Evolutionary conservation across 2,329 filamentous ascomycete species (phyloP).

Genomic region (Rhynchosporium agropyri): DNA sequence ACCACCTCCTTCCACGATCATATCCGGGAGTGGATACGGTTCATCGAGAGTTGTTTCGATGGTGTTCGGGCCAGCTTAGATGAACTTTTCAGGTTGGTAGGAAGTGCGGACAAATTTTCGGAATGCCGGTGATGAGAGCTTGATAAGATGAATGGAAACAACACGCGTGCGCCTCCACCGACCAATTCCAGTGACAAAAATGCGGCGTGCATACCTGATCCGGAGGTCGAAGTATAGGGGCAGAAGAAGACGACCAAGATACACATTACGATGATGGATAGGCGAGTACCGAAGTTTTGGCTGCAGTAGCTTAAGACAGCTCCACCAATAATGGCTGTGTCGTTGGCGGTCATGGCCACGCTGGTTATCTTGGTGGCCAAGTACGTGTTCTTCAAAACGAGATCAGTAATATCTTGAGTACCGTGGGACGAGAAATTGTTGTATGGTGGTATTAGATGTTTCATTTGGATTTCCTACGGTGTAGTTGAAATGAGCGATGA

Average conservation of each 20-base stretch:
- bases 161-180: constrained; percentile 76
- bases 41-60: constrained; percentile 78
- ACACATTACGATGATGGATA: constrained; percentile 68
- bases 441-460: constrained; percentile 53
- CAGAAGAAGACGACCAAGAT: constrained; percentile 75
- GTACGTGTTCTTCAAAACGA: constrained; percentile 60
- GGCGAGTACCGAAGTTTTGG: constrained; percentile 69
- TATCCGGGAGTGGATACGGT: constrained; percentile 66
- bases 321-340: constrained; percentile 71
- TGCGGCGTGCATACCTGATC: constrained; percentile 69
- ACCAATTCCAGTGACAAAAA: constrained; percentile 85
- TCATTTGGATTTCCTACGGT: constrained; percentile 64
- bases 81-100: constrained; percentile 77
- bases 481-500: constrained; percentile 93
- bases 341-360: constrained; percentile 71
- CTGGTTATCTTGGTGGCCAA: constrained; percentile 56
- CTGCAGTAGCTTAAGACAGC: constrained; percentile 67
- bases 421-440: constrained; percentile 42
- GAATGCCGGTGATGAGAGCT: constrained; percentile 71
- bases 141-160: constrained; percentile 73
- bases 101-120: constrained; percentile 71
- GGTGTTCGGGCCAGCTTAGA: constrained; percentile 71
- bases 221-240: constrained; percentile 73
- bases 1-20: background rate
- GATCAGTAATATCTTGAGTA: constrained; percentile 58